These are phyloP conservation scores for Golubevia pallescens DNA, from an alignment of 1,284 basidiomycete genomes.

Conservation along the genomic window DNA sequence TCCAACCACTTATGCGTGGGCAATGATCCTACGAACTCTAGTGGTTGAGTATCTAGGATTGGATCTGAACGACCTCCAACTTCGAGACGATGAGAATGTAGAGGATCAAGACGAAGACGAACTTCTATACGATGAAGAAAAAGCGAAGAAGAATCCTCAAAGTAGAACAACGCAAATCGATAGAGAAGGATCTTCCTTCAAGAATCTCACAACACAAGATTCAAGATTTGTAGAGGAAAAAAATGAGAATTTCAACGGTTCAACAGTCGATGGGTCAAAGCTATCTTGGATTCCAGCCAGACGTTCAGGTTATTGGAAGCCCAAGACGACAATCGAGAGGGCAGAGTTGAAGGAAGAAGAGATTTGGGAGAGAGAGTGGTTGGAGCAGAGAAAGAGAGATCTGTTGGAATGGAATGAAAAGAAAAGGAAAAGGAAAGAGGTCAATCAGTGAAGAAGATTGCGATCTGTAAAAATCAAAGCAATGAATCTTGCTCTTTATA, in stretches of 20 bases:
- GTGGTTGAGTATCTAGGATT: conserved; percentile 86
- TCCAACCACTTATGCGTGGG: conserved; percentile 86
- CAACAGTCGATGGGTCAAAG: conserved; percentile 47
- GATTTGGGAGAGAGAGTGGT: too few relatives aligned
- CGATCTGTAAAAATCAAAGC: too few relatives aligned
- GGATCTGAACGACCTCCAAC: background rate
- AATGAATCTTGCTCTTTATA: too few relatives aligned
- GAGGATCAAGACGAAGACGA: conserved; percentile 51
- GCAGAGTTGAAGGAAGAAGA: too few relatives aligned
- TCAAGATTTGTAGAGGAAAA: conserved; percentile 29
- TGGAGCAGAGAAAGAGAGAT: too few relatives aligned
- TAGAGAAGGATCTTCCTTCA: too few relatives aligned
- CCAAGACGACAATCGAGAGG: conserved; percentile 19
- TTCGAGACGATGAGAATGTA: conserved; percentile 30
- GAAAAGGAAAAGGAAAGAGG: too few relatives aligned
- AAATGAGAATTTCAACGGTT: conserved; percentile 37
- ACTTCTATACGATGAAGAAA: too few relatives aligned
- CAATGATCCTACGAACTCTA: conserved; percentile 83
- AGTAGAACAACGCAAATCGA: too few relatives aligned
- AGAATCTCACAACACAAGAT: background rate
- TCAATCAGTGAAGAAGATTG: too few relatives aligned
- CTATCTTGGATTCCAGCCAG: conserved; percentile 46
- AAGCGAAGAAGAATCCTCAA: too few relatives aligned
- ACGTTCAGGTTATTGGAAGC: conserved; percentile 52
- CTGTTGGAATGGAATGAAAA: too few relatives aligned